phyloP scores from a whole-genome alignment of 192 early-diverging fungal species.

The Backusella liffmaniae region DNA sequence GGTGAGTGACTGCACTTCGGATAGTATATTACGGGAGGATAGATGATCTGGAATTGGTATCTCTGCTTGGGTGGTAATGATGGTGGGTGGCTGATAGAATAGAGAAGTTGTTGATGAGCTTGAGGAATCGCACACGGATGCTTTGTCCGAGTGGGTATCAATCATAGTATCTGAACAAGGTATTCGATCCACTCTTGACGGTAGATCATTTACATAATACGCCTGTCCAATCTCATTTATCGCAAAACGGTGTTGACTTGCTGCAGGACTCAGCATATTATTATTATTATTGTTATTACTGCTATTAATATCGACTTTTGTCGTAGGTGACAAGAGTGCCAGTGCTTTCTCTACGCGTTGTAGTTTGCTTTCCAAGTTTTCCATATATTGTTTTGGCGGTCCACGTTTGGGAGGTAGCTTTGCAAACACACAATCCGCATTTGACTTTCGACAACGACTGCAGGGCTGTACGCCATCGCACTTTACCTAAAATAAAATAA shows the following conservation, averaged over 20 bases:
- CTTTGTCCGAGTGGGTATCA: slow-evolving; percentile 20
- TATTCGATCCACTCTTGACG: slow-evolving; percentile 13
- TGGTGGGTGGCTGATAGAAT: neutral
- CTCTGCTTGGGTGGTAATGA: neutral
- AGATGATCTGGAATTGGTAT: slow-evolving; percentile 11
- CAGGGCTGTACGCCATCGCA: slow-evolving; percentile 41
- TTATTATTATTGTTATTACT: neutral
- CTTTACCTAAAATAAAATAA: slow-evolving; percentile 27
- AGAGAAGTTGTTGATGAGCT: slow-evolving; percentile 11
- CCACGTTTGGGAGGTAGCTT: slow-evolving; percentile 33
- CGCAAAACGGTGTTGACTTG: neutral
- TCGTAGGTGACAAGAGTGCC: neutral
- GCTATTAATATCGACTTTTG: no score
- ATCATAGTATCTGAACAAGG: neutral
- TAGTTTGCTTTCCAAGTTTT: slow-evolving; percentile 31
- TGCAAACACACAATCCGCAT: slow-evolving; percentile 28
- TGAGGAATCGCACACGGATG: slow-evolving; percentile 10
- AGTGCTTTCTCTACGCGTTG: slow-evolving; percentile 35
- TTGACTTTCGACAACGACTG: slow-evolving; percentile 28
- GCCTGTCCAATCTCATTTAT: slow-evolving; percentile 39
- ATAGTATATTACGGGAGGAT: neutral
- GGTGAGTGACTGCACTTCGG: slow-evolving; percentile 16
- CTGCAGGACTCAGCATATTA: neutral
- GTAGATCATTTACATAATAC: slow-evolving; percentile 24
- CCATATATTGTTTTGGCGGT: slow-evolving; percentile 43